Evolutionary conservation across 1,284 basidiomycete genomes (phyloP), one percentile per base, ranked within the genome.

Genomic region (Ganoderma meredithae): DNA sequence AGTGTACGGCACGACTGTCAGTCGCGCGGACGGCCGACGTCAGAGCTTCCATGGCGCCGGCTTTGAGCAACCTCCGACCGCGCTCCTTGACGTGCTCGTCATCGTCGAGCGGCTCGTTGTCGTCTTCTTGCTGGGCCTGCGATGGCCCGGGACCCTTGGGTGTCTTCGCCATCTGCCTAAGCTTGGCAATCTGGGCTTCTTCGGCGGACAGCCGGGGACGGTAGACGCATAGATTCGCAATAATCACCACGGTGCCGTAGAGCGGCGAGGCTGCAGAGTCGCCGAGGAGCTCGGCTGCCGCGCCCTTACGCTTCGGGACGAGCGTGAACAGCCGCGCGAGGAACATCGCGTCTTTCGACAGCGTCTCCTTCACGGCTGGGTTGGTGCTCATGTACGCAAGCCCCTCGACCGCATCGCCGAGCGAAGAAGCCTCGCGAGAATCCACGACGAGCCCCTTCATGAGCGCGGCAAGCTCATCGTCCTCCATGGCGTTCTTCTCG

Each of bases 361-460:
- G 80, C 40, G 78, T 76, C 71, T 91, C 90, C 78, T 95, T 94
- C 71, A 94, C 83, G 1, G 79, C 71, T 0, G 93, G 84, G 70
- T 90, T 86, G 41, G 87, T 82, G 68, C 90, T 93, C 66, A 96
- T 86, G 78, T 96, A 94, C 9, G 93, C 93, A 63, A 98, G 81
- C 0, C 91, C 95, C 81, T 98, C 96, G 22, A 96, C 82, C 8
- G 89, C 90, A 71, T 94, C 91, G 9, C 84, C 79, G 39, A 86
- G 76, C 47, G 86, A 85, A 25, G 82, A 78, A 15, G 76, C 71
- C 44, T 81, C 73, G 47, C 81, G 78, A 25, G 79, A 78, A 69
- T 77, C 79, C 33, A 85, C 69, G 40, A 95, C 81, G 64, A 91
- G 81, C 2, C 81, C 80, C 73, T 86, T 89, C 84, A 95, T 87